Conservation (phyloP, 2,329 filamentous ascomycete species). For the Gaeumannomyces tritici region DNA sequence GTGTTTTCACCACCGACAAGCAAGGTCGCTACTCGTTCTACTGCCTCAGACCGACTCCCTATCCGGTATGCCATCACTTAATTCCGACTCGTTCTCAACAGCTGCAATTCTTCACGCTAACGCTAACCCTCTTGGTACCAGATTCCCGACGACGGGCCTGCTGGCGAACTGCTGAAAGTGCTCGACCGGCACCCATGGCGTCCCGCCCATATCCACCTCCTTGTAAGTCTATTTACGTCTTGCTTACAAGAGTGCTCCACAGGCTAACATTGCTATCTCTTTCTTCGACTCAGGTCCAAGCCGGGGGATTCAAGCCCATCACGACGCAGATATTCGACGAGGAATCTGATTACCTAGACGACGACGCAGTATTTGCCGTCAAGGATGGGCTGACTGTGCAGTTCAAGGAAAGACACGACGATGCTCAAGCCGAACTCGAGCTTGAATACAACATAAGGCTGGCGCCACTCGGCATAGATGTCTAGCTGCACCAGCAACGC, state of each 20-base stretch:
- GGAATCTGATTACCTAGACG: conserved; percentile 45
- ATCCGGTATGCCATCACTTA: conserved; percentile 24
- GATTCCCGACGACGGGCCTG: conserved; percentile 10
- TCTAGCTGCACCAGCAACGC: too few species aligned
- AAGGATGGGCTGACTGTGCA: conserved; percentile 26
- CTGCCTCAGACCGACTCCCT: conserved; percentile 50
- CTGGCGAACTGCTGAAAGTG: conserved; percentile 21
- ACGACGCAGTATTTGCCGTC: conserved; percentile 30
- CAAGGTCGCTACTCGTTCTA: conserved; percentile 55
- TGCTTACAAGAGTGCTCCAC: too few species aligned
- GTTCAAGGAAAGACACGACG: conserved; percentile 18
- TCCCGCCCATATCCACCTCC: conserved; percentile 28
- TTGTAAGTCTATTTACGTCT: conserved; percentile 12
- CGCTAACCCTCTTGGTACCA: background rate
- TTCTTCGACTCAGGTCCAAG: conserved; percentile 24
- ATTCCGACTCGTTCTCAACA: too few species aligned
- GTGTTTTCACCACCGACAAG: conserved; percentile 23
- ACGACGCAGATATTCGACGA: conserved; percentile 63
- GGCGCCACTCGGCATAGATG: background rate
- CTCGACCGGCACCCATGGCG: conserved; percentile 25
- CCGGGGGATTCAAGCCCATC: conserved; percentile 54
- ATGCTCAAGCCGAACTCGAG: conserved; percentile 17
- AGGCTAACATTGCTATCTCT: background rate
- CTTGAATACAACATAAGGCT: conserved; percentile 21
- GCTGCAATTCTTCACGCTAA: background rate